Percentiles rank a stretch among this genome's conserved stretches.
Conservation (phyloP, 1,139 yeast genomes). For the Tardiomyces digboiensis region DNA sequence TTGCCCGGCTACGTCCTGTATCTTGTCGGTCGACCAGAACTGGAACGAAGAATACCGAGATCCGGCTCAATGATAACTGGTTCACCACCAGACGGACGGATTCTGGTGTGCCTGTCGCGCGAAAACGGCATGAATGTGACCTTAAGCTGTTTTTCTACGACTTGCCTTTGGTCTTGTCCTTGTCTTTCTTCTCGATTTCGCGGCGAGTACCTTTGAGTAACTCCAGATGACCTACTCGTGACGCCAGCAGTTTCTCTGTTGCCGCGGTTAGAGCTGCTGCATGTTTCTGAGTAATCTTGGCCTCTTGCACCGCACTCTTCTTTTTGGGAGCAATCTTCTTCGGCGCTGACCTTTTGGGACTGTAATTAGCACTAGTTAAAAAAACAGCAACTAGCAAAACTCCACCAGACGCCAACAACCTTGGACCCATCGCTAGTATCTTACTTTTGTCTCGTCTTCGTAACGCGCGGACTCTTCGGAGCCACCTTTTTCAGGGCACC, state of each 20-base stretch:
- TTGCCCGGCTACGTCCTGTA: too few species aligned
- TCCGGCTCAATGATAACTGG: neutral
- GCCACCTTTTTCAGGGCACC: neutral
- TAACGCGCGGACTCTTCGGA: neutral
- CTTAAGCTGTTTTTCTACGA: conserved; percentile 1
- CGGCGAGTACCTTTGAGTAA: conserved; percentile 87
- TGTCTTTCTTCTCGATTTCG: conserved; percentile 52
- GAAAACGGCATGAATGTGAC: neutral
- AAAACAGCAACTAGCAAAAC: too few species aligned
- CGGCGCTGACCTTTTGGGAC: conserved; percentile 52
- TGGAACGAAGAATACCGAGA: neutral
- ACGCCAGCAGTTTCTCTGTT: conserved; percentile 79
- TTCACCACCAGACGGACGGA: neutral
- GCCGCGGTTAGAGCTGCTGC: conserved; percentile 55
- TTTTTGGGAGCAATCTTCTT: conserved; percentile 63
- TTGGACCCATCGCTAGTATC: too few species aligned
- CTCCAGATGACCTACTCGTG: conserved; percentile 95
- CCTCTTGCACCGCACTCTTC: conserved; percentile 31
- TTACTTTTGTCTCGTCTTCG: neutral
- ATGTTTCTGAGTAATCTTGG: conserved; percentile 49
- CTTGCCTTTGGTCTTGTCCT: conserved; percentile 26
- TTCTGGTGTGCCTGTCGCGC: too few species aligned
- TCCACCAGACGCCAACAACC: too few species aligned
- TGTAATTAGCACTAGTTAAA: neutral
- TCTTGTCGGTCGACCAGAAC: too few species aligned